phyloP scores from a whole-genome alignment of 257 asterid genomes.

The Phtheirospermum japonicum region DNA sequence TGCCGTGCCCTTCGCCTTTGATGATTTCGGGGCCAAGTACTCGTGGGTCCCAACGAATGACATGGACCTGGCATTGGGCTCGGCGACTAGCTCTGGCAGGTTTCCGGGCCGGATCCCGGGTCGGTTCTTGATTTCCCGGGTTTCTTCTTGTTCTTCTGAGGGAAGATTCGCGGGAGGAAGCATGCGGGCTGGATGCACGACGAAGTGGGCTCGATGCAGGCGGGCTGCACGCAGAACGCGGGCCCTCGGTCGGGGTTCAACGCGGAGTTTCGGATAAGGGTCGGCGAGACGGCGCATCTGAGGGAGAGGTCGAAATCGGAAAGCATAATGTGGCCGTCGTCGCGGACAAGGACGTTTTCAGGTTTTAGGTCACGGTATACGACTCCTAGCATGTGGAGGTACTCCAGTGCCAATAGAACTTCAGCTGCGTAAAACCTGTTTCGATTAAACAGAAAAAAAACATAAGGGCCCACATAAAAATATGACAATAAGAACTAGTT shows the following conservation, averaged over 20 bases:
- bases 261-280: slow-evolving; percentile 56
- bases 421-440: slow-evolving; percentile 88
- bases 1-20: slow-evolving; percentile 90
- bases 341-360: slow-evolving; percentile 85
- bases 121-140: slow-evolving; percentile 49
- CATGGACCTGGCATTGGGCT: slow-evolving; percentile 82
- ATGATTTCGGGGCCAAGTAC: slow-evolving; percentile 75
- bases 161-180: slow-evolving; percentile 73
- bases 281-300: slow-evolving; percentile 74
- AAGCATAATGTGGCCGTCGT: slow-evolving; percentile 90
- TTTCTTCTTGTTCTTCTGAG: slow-evolving; percentile 59
- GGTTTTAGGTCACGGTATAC: slow-evolving; percentile 85
- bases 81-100: slow-evolving; percentile 77
- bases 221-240: slow-evolving; percentile 80
- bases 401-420: slow-evolving; percentile 78
- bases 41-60: slow-evolving; percentile 88
- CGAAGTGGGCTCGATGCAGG: slow-evolving; percentile 75
- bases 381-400: slow-evolving; percentile 89
- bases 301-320: slow-evolving; percentile 84
- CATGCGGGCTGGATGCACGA: slow-evolving; percentile 73
- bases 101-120: slow-evolving; percentile 32
- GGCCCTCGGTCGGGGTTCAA: slow-evolving; percentile 46
- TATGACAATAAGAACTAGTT: neutral
- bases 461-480: neutral
- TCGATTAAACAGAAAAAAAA: neutral